phyloP scores from a whole-genome alignment of 495 filamentous ascomycete genomes.

The Lophiotrema nucula region DNA sequence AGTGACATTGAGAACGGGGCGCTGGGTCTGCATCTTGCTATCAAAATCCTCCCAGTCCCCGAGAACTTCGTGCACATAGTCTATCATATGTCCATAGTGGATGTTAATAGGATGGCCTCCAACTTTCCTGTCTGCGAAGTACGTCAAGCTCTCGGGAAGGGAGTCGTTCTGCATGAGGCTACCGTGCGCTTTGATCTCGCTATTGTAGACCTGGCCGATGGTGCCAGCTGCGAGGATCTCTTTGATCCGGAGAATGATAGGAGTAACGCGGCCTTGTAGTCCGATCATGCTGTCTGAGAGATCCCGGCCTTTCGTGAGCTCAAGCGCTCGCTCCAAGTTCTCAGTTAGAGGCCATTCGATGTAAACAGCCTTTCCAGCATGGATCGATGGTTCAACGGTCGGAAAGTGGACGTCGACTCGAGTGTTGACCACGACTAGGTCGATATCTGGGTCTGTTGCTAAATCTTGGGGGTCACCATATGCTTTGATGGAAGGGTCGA shows the following conservation, averaged over 20 bases:
- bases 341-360: conserved; percentile 28
- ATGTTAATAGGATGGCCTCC: conserved; percentile 25
- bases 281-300: conserved; percentile 7
- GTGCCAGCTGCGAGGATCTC: conserved; percentile 12
- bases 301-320: conserved; percentile 3
- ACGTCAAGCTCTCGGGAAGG: conserved; percentile 12
- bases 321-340: conserved; percentile 1
- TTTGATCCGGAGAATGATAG: conserved; percentile 3
- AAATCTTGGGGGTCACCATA: conserved; percentile 27
- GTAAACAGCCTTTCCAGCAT: conserved; percentile 25
- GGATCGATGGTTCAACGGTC: conserved; percentile 8
- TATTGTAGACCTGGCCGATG: conserved; percentile 24
- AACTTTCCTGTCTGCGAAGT: conserved; percentile 19
- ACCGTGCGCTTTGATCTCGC: conserved; percentile 7
- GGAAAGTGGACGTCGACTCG: conserved; percentile 22
- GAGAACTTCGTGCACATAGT: conserved; percentile 10
- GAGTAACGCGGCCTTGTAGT: conserved; percentile 14
- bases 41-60: conserved; percentile 7
- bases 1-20: neutral
- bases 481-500: conserved; percentile 21
- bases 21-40: conserved; percentile 14
- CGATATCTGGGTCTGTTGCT: conserved; percentile 29
- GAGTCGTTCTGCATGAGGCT: neutral
- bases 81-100: conserved; percentile 15
- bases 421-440: conserved; percentile 24